Evolutionary conservation across 352 stramenopile genomes (phyloP), one percentile per base, ranked within the genome.

Genomic region (Blastocystis hominis): DNA sequence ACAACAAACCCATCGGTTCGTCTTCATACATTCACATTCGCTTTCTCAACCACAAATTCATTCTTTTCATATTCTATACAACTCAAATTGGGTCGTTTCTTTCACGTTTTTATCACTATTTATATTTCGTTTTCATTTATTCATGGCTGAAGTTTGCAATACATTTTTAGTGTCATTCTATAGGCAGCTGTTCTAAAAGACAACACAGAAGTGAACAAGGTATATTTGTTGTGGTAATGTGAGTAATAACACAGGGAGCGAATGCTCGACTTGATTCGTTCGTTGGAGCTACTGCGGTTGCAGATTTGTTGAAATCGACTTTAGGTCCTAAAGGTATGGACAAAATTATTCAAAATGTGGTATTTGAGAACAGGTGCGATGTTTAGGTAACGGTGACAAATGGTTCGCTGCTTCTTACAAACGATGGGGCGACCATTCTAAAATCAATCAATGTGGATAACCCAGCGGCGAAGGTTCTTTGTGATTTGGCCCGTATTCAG

Each of bases 281-380:
- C 90, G 94, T 99, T 44, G 97, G 97, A 79, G 97, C 97, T 55
- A 99, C 98, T 90, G 96, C 97, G 70, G 98, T 99, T 91, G 95
- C 96, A 44, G 96, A 99, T 91, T 94, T 99, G 89, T 96, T 99
- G 42, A 99, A 99, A 91, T 98, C 97, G 30, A 99, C 97, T 46
- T 91, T 99, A 9, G 97, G 97, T 17, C 97, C 97, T 24, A 98
- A 98, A 90, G 97, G 97, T 38, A 98, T 99, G 96, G 97, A 99
- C 92, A 99, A 99, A 91, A 98, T 99, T 89, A 91, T 99, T 72
- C 96, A 98, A 92, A 95, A 92, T 10, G 92, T 98, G 54, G 78
- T 90, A 17, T 20, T 20, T 36, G 13, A 6, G 40, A 44, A 3
- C 20, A 20, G 34, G 80, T 34, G 34, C n/a, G 36, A 40, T 5